Conservation (phyloP, 1,284 basidiomycete genomes). For the Testicularia cyperi region DNA sequence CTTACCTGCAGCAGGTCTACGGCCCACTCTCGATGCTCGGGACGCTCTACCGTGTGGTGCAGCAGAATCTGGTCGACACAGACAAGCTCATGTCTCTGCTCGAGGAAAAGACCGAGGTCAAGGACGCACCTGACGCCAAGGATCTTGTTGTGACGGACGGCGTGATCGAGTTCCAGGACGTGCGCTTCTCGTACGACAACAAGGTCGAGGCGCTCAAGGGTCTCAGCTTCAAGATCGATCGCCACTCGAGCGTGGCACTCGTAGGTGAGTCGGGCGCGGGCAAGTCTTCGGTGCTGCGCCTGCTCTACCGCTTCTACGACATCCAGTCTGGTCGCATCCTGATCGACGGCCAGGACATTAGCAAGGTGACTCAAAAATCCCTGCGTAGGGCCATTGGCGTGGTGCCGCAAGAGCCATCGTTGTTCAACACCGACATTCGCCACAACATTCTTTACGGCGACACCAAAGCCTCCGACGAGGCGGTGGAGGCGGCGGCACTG, state of each 20-base stretch:
- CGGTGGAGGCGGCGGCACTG: slow-evolving; percentile 46
- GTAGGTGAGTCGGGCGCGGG: slow-evolving; percentile 70
- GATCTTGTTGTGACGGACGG: slow-evolving; percentile 73
- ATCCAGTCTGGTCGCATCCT: slow-evolving; percentile 62
- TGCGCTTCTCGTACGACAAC: slow-evolving; percentile 69
- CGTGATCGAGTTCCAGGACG: slow-evolving; percentile 74
- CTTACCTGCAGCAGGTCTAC: slow-evolving; percentile 73
- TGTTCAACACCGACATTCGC: slow-evolving; percentile 77
- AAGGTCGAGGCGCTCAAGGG: slow-evolving; percentile 72
- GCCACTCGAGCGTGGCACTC: slow-evolving; percentile 62
- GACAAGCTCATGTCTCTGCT: slow-evolving; percentile 60
- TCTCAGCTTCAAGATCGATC: slow-evolving; percentile 79
- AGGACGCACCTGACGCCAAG: slow-evolving; percentile 74
- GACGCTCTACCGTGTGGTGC: slow-evolving; percentile 58
- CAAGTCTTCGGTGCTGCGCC: slow-evolving; percentile 77
- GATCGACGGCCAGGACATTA: slow-evolving; percentile 81
- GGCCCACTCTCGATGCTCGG: slow-evolving; percentile 47
- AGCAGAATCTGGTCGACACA: slow-evolving; percentile 66
- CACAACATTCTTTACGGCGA: slow-evolving; percentile 56
- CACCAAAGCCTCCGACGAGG: slow-evolving; percentile 48
- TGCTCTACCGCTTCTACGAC: slow-evolving; percentile 88
- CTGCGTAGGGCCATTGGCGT: slow-evolving; percentile 76
- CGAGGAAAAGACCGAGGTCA: slow-evolving; percentile 68
- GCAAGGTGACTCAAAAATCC: slow-evolving; percentile 76
- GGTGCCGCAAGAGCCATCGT: slow-evolving; percentile 62